Conservation (phyloP, 805 yeast genomes). For the Sugiyamaella boreocaroliniensis region DNA sequence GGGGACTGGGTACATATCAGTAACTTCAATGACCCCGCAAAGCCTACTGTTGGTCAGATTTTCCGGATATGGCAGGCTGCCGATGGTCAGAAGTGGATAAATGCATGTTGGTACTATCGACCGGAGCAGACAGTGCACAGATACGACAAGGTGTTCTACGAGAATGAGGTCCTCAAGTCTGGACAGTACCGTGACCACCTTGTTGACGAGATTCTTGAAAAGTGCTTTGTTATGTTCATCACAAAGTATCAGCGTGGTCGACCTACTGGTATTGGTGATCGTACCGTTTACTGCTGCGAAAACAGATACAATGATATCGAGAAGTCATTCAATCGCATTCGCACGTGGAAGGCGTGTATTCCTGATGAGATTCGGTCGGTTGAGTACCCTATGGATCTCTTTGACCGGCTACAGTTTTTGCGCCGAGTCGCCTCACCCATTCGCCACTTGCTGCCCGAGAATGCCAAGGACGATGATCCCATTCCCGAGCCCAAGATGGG, state of each 20-base stretch:
- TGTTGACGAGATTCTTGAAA: slow-evolving; percentile 82
- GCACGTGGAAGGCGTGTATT: slow-evolving; percentile 98
- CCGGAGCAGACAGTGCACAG: slow-evolving; percentile 98
- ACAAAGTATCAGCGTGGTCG: slow-evolving; percentile 94
- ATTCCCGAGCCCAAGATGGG: slow-evolving; percentile 80
- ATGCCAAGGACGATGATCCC: slow-evolving; percentile 65
- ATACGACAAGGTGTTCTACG: slow-evolving; percentile 80
- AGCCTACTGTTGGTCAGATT: slow-evolving; percentile 90
- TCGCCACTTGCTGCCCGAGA: slow-evolving; percentile 65
- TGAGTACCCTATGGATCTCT: slow-evolving; percentile 42
- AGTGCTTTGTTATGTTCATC: slow-evolving; percentile 90
- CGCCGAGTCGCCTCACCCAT: slow-evolving; percentile 78
- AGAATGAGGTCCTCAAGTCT: slow-evolving; percentile 91
- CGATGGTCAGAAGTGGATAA: slow-evolving; percentile 80
- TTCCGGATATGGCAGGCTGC: slow-evolving; percentile 81
- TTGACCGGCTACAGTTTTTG: slow-evolving; percentile 73
- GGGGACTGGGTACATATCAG: slow-evolving; percentile 93
- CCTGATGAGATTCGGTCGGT: slow-evolving; percentile 89
- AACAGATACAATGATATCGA: slow-evolving; percentile 88
- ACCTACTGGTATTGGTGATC: slow-evolving; percentile 61
- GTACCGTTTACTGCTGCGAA: slow-evolving; percentile 87
- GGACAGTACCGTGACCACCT: slow-evolving; percentile 95
- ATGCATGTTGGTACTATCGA: slow-evolving; percentile 95
- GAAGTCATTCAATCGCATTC: slow-evolving; percentile 83
- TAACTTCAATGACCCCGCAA: slow-evolving; percentile 80